Base-by-base conservation (phyloP, 2,329 filamentous ascomycete genomes). In the Blastomyces emzantsi region DNA sequence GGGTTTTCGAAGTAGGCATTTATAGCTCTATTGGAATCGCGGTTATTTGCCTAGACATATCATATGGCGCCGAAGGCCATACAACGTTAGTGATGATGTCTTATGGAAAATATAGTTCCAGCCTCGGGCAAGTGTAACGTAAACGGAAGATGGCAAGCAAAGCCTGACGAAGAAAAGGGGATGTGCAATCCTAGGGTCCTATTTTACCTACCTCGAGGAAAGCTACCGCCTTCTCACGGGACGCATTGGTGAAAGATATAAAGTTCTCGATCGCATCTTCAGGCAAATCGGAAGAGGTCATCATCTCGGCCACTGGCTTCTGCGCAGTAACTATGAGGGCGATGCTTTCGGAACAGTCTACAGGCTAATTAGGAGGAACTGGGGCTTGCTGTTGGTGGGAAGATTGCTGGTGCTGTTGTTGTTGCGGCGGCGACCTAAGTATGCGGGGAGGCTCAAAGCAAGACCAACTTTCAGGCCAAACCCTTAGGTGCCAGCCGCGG, bases 1-100 rank as follows among this genome's bases (percentile, higher is more conserved):
- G 77, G 77, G 67, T 79, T 76, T 70, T 81, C 78, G 43, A 78
- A 79, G 66, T 77, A 80, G 25, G 78, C 78, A 69, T 81, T 80
- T 65, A 79, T 75, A 41, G 79, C 78, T 68, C 75, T 76, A 51
- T 78, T 74, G 1, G 76, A 73, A 66, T 80, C 75, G 58, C 76
- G 73, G 61, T 79, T 75, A 65, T 79, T 75, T 61, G 76, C 77
- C 79, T 80, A 61, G 9, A 65, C n/a, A n/a, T n/a, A 57, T 41
- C n/a, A 60, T 11, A 49, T 36, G 8, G 22, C 3, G 55, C 7
- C 36, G 13, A 7, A 17, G 7, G 30, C 28, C 36, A 33, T 30
- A 36, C n/a, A 33, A 22, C 17, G 61, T 56, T 58, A 43, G 56
- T 36, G 22, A 59, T 43, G 28, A 55, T 51, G 19, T 22, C 4